Percentiles rank a stretch among this genome's conserved stretches.
These are phyloP conservation scores for Neophaeococcomyces mojaviensis DNA, from an alignment of 2,329 filamentous ascomycete species.

Conservation along the genomic window DNA sequence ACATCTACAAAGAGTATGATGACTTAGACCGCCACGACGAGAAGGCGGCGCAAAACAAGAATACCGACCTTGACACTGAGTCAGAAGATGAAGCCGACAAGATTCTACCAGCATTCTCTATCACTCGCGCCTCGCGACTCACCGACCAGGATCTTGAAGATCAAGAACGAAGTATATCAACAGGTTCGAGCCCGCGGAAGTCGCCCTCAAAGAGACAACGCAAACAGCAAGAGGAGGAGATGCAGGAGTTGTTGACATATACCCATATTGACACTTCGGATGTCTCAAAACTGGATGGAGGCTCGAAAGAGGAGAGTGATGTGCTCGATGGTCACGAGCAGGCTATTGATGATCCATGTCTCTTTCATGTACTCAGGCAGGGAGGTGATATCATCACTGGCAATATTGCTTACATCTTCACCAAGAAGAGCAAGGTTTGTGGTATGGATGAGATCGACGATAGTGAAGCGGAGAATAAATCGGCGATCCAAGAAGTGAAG, in stretches of 20 bases:
- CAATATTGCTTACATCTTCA: conserved; percentile 21
- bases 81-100: neutral
- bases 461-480: no score
- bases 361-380: conserved; percentile 18
- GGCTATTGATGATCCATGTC: conserved; percentile 17
- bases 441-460: neutral
- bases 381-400: conserved; percentile 15
- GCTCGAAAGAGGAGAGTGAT: conserved; percentile 1
- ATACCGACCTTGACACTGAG: conserved; percentile 1
- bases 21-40: conserved; percentile 1
- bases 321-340: conserved; percentile 5
- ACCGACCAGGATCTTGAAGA: conserved; percentile 6
- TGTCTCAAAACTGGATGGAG: conserved; percentile 15
- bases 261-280: conserved; percentile 34
- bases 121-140: conserved; percentile 8
- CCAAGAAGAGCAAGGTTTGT: conserved; percentile 11
- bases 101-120: conserved; percentile 11
- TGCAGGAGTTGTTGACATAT: conserved; percentile 37
- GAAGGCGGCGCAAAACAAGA: neutral
- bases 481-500: no score
- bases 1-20: neutral
- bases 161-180: conserved; percentile 1
- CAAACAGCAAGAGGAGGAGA: conserved; percentile 32
- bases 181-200: conserved; percentile 6
- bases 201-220: conserved; percentile 19